phyloP scores from a whole-genome alignment of 2,329 filamentous ascomycete genomes.

The Aspergillus glaucus region DNA sequence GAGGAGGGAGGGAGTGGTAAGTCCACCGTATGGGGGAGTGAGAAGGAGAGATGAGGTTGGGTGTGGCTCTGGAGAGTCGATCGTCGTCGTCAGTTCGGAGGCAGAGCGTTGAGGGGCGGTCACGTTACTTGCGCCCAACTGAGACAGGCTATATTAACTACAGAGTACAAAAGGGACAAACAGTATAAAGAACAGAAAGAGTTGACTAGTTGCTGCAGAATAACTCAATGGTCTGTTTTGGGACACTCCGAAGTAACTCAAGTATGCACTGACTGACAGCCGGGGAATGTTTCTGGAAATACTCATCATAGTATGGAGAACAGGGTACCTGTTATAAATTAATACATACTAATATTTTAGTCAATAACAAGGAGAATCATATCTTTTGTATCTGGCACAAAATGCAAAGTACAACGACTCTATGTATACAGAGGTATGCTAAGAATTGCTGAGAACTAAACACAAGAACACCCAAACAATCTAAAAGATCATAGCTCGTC shows the following conservation, averaged over 20 bases:
- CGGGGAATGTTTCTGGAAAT: too few relatives aligned
- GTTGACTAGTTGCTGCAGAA: background rate
- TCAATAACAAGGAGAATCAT: too few relatives aligned
- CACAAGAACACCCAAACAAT: background rate
- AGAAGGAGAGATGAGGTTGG: slow-evolving; percentile 5
- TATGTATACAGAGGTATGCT: background rate
- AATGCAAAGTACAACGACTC: too few relatives aligned
- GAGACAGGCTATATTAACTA: too few relatives aligned
- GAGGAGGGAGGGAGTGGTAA: slow-evolving; percentile 4
- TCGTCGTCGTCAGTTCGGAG: background rate
- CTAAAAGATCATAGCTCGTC: slow-evolving; percentile 27
- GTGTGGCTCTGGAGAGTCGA: slow-evolving; percentile 9
- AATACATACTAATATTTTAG: too few relatives aligned
- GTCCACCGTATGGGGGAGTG: background rate
- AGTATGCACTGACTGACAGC: too few relatives aligned
- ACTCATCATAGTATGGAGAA: too few relatives aligned
- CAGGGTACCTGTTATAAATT: too few relatives aligned
- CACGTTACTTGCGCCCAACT: slow-evolving; percentile 4
- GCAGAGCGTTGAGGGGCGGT: slow-evolving; percentile 4
- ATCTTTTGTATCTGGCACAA: too few relatives aligned
- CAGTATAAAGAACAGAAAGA: background rate
- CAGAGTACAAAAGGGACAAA: background rate
- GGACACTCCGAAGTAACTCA: too few relatives aligned
- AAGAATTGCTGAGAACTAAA: background rate
- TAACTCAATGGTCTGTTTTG: too few relatives aligned